A percentile compares a stretch with the other conserved stretches of the same genome.
These are phyloP conservation scores for Jacaranda mimosifolia DNA, from an alignment of 257 asterid species.

Conservation along the genomic window DNA sequence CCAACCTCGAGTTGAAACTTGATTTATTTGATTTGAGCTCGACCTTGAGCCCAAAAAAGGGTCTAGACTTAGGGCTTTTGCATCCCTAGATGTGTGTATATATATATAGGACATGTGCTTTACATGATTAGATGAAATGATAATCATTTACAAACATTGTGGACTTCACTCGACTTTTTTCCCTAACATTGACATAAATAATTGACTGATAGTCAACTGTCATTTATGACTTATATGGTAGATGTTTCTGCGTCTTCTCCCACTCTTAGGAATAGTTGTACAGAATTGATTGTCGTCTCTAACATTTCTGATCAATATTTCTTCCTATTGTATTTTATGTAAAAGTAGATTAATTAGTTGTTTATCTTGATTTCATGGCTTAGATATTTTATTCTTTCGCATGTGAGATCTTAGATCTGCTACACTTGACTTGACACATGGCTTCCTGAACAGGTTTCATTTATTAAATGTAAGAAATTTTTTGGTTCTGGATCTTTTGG, in stretches of 20 bases:
- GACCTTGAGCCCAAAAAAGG: too few species aligned
- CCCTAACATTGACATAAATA: not conserved
- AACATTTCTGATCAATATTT: not conserved
- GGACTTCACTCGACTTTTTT: not conserved
- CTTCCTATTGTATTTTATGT: not conserved
- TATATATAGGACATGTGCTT: not conserved
- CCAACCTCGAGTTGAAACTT: too few species aligned
- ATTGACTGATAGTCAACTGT: not conserved
- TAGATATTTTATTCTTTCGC: slow-evolving; percentile 32
- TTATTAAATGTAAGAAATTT: slow-evolving; percentile 66
- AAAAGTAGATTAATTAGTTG: not conserved
- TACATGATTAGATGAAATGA: not conserved
- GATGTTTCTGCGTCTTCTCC: not conserved
- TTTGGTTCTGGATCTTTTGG: slow-evolving; percentile 14
- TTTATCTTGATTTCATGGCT: slow-evolving; percentile 16
- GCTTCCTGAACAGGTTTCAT: slow-evolving; percentile 88
- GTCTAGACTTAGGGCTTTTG: too few species aligned
- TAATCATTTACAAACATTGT: slow-evolving; percentile 9
- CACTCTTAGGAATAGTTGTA: not conserved
- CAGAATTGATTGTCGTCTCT: not conserved
- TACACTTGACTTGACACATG: slow-evolving; percentile 84
- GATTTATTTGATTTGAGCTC: too few species aligned
- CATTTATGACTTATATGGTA: not conserved
- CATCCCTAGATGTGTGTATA: too few species aligned
- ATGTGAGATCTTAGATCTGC: slow-evolving; percentile 92